A percentile compares a stretch with the other conserved stretches of the same genome.
Conservation (phyloP, 2,329 filamentous ascomycete genomes). For the Fusarium sp. region DNA sequence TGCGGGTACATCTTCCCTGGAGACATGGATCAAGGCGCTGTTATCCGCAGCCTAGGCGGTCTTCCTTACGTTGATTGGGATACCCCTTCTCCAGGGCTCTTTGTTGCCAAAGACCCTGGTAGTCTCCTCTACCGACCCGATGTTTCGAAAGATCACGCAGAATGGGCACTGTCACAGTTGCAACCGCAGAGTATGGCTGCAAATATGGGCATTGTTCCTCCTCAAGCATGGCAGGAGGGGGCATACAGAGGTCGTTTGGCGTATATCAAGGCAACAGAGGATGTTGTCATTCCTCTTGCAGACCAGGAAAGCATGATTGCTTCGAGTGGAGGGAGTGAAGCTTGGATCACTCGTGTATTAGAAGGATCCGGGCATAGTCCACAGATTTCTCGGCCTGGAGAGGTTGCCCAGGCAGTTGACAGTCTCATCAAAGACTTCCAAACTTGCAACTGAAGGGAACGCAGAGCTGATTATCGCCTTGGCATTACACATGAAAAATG, state of each 20-base stretch:
- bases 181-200: neutral
- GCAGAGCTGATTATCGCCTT: fast-evolving
- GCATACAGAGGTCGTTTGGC: neutral
- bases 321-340: neutral
- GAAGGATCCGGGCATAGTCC: neutral
- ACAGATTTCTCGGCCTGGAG: neutral
- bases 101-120: neutral
- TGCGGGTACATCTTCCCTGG: neutral
- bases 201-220: neutral
- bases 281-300: neutral
- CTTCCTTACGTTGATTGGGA: neutral
- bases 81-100: neutral
- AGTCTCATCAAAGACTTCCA: neutral
- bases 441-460: fast-evolving
- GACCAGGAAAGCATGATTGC: neutral
- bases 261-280: neutral
- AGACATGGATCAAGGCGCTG: neutral
- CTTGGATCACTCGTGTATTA: neutral
- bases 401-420: neutral
- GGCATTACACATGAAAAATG: neutral
- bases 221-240: neutral
- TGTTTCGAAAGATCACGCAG: neutral
- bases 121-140: neutral
- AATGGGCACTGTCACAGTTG: neutral
- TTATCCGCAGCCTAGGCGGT: neutral